Conservation (phyloP, 2,329 filamentous ascomycete genomes). For the Bertia moriformis region DNA sequence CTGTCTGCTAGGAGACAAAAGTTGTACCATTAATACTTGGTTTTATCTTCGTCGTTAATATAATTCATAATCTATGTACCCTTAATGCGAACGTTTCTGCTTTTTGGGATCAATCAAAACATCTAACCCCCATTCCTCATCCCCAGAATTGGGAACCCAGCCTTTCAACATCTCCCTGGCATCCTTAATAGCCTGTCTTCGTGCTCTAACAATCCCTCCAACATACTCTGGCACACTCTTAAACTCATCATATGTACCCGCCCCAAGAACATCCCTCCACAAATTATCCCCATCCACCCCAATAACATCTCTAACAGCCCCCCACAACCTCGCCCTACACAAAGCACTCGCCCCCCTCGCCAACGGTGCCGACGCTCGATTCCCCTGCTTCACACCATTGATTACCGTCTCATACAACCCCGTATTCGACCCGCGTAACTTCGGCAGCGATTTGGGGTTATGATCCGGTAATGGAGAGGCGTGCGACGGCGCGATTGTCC, state of each 20-base stretch:
- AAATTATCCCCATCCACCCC: background rate
- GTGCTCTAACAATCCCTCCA: background rate
- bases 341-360: background rate
- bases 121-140: background rate
- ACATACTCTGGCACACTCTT: background rate
- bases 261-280: background rate
- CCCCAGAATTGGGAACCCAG: background rate
- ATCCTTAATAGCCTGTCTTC: background rate
- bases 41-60: background rate
- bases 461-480: background rate
- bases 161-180: background rate
- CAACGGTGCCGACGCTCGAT: background rate
- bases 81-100: background rate
- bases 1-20: too few relatives aligned
- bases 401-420: background rate
- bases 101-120: slow-evolving; percentile 1
- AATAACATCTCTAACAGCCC: background rate
- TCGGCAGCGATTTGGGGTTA: background rate
- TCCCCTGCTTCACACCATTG: slow-evolving; percentile 1
- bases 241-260: background rate
- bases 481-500: background rate
- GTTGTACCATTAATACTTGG: background rate
- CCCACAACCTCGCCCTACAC: background rate
- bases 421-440: background rate
- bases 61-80: background rate